Percentiles rank a stretch among this genome's conserved stretches.
Evolutionary conservation across 768 basidiomycete species (phyloP).

Genomic region (Ramaria sp.): DNA sequence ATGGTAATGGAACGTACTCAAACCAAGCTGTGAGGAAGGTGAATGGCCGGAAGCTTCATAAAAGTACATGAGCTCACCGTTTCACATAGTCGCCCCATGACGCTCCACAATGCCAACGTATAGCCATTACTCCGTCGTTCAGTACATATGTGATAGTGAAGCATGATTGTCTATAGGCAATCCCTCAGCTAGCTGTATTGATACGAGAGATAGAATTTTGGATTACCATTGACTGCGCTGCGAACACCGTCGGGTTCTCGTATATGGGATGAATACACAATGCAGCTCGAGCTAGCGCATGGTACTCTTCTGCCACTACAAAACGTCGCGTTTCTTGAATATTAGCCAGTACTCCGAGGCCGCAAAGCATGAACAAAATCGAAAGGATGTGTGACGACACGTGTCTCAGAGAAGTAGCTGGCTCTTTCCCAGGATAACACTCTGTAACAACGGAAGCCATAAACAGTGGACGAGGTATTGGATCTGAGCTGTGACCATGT

Average conservation of each 20-base stretch:
- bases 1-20: neutral
- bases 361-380: constrained; percentile 7
- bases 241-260: constrained; percentile 3
- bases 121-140: constrained; percentile 5
- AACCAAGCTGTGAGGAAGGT: neutral
- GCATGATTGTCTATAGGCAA: neutral
- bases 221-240: constrained; percentile 7
- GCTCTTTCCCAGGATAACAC: constrained; percentile 1
- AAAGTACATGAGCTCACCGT: neutral
- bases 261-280: constrained; percentile 7
- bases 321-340: neutral
- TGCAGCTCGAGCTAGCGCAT: constrained; percentile 2
- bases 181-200: too few relatives aligned
- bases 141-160: constrained; percentile 7
- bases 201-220: neutral
- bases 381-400: constrained; percentile 2
- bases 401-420: neutral
- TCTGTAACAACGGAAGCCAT: neutral
- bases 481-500: neutral
- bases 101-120: constrained; percentile 6
- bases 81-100: constrained; percentile 5
- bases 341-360: constrained; percentile 1
- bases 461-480: neutral
- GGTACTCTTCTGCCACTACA: constrained; percentile 4
- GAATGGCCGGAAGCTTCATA: neutral